Evolutionary conservation across 1,284 basidiomycete genomes (phyloP).

Genomic region (Schizophyllum commune): DNA sequence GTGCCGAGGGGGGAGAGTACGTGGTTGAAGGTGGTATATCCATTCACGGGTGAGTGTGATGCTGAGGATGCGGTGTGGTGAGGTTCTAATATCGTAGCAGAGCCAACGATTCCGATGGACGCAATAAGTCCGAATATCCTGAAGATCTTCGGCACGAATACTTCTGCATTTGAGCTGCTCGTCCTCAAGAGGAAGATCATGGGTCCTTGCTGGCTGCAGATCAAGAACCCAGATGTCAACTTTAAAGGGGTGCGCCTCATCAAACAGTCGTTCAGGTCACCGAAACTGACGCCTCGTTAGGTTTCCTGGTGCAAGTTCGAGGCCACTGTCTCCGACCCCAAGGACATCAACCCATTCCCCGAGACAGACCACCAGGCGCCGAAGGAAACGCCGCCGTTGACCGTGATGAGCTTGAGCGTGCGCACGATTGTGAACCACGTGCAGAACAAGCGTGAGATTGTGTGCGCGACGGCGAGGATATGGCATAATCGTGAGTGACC

Average conservation of each 20-base stretch:
- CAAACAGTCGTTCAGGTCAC: conserved; percentile 1
- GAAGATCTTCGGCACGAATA: conserved; percentile 89
- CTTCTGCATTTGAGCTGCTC: conserved; percentile 91
- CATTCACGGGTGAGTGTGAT: conserved; percentile 58
- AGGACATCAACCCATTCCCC: conserved; percentile 79
- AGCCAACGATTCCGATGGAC: conserved; percentile 56
- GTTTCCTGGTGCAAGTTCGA: conserved; percentile 96
- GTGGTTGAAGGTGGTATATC: conserved; percentile 92
- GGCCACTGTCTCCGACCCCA: conserved; percentile 79
- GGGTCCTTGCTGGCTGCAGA: conserved; percentile 96
- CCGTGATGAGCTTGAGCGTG: conserved; percentile 82
- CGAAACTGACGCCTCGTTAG: conserved; percentile 29
- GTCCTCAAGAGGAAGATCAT: conserved; percentile 96
- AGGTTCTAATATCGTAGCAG: conserved; percentile 19
- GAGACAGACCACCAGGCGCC: conserved; percentile 70
- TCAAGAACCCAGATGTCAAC: conserved; percentile 69
- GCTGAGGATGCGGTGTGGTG: background rate
- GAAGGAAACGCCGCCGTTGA: conserved; percentile 83
- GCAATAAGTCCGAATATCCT: conserved; percentile 80
- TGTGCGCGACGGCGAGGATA: conserved; percentile 77
- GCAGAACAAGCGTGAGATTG: conserved; percentile 90
- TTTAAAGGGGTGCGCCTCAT: conserved; percentile 62
- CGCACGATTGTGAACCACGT: conserved; percentile 94
- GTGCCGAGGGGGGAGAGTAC: conserved; percentile 76
- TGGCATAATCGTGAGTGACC: conserved; percentile 77